A percentile compares a stretch with the other conserved stretches of the same genome.
phyloP scores from a whole-genome alignment of 2,329 filamentous ascomycete species.

The Diaporthe caulivora region DNA sequence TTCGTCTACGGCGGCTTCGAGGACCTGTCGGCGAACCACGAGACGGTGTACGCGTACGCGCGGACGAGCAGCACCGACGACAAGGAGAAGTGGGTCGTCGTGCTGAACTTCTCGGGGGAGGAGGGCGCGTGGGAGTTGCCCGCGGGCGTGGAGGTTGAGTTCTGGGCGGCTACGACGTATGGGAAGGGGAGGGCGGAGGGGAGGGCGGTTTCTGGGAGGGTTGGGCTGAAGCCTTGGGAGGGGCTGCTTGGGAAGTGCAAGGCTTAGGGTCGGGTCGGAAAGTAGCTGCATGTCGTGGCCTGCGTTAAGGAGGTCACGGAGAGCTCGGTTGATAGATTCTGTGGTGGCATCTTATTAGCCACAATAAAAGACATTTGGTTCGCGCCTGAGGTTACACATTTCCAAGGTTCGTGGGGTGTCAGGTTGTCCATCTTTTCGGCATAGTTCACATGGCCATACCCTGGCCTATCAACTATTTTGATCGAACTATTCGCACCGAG shows the following conservation, averaged over 20 bases:
- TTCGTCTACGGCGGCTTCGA: conserved; percentile 74
- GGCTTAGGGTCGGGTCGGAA: not conserved
- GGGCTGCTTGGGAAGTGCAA: conserved; percentile 43
- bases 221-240: conserved; percentile 46
- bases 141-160: conserved; percentile 42
- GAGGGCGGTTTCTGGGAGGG: conserved; percentile 40
- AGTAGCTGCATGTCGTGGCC: too few species aligned
- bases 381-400: too few species aligned
- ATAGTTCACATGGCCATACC: too few species aligned
- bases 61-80: conserved; percentile 41
- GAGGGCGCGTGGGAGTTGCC: conserved; percentile 45
- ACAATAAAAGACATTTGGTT: too few species aligned
- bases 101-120: conserved; percentile 47
- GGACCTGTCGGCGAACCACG: conserved; percentile 42
- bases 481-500: too few species aligned
- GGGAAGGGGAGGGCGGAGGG: conserved; percentile 41
- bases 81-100: conserved; percentile 47
- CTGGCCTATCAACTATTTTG: too few species aligned
- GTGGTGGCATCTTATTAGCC: too few species aligned
- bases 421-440: too few species aligned
- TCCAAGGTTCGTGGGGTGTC: too few species aligned
- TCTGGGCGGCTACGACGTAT: conserved; percentile 45
- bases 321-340: too few species aligned
- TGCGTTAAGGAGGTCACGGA: too few species aligned
- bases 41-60: conserved; percentile 42